Percentiles rank a stretch among this genome's conserved stretches.
phyloP scores from a whole-genome alignment of 306 rosid species.

The Casuarina equisetifolia region DNA sequence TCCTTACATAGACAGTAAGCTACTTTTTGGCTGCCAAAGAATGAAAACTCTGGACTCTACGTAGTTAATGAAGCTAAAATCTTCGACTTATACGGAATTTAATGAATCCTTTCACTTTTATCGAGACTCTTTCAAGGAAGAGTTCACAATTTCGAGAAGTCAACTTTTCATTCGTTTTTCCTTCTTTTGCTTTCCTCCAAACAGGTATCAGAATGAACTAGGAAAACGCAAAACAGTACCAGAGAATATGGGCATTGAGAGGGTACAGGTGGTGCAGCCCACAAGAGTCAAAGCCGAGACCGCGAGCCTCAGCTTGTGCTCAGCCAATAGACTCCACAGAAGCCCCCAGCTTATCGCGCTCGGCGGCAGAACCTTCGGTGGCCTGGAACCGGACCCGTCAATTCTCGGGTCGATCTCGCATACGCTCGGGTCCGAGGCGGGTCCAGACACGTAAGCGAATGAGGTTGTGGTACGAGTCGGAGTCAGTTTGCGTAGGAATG shows the following conservation, averaged over 20 bases:
- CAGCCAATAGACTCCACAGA: slow-evolving; percentile 53
- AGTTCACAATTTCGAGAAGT: neutral
- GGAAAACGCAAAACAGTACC: slow-evolving; percentile 34
- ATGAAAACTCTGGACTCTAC: neutral
- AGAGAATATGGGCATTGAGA: slow-evolving; percentile 89
- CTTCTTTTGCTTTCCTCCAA: slow-evolving; percentile 9
- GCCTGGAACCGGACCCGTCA: slow-evolving; percentile 23
- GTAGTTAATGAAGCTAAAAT: neutral
- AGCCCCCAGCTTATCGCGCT: slow-evolving; percentile 53
- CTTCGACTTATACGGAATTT: neutral
- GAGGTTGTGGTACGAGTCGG: slow-evolving; percentile 21
- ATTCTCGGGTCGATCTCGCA: slow-evolving; percentile 51
- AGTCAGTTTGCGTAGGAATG: slow-evolving; percentile 20
- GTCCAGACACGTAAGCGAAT: slow-evolving; percentile 73
- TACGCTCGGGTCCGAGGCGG: slow-evolving; percentile 68
- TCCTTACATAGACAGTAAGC: neutral
- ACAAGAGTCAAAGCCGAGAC: slow-evolving; percentile 52
- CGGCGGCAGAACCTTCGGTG: slow-evolving; percentile 27
- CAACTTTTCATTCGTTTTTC: neutral
- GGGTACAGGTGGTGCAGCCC: slow-evolving; percentile 76
- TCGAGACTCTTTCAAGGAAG: neutral
- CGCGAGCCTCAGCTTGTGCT: slow-evolving; percentile 62
- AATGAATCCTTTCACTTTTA: neutral
- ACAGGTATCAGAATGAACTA: neutral
- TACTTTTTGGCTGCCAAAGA: neutral